Base-by-base conservation (phyloP, 2,329 filamentous ascomycete genomes). In the Aureobasidium namibiae region DNA sequence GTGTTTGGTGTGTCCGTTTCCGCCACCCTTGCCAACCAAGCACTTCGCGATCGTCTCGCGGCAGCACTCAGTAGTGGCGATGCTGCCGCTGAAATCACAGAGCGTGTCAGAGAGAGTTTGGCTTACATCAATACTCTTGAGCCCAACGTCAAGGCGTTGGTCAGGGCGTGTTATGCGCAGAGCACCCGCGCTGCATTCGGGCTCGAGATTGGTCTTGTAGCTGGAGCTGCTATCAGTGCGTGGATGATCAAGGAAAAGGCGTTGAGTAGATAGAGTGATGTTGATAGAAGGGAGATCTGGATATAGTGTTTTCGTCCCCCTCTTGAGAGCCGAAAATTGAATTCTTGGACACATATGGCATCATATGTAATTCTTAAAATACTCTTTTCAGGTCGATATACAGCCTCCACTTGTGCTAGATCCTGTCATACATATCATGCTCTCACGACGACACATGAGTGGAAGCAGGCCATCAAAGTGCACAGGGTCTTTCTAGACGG, bases 1-100 rank as follows among this genome's bases (percentile, higher is more conserved):
- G 82, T 84, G 10, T 78, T 84, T 39, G 82, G 88, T 11, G 78
- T 91, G 59, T 87, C 86, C n/a, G 74, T 89, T 60, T 82, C 82
- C 53, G 84, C 87, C 1, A 88, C 87, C 1, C 79, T 89, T 8
- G 80, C 90, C 46, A 90, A 92, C 68, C 83, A 88, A 67, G 78
- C 79, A 2, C 76, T 92, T 21, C 78, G 87, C 16, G 74, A 74
- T 2, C 75, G 80, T 48, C 75, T 92, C 4, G 74, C 76, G 2
- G 66, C 70, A 1, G 76, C 78, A 2, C 73, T 91, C 48, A 73
- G 77, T 4, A 78, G 78, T 56, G 82, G 82, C 59, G 77, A 80
- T 24, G 79, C 85, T 56, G 85, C 87, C 0, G 76, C 81, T 24
- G 75, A 81, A 57, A 89, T 92, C 63, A 86, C 89, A 44, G 79